These are phyloP conservation scores for Trichophyton verrucosum DNA, from an alignment of 2,329 filamentous ascomycete genomes.

Conservation along the genomic window DNA sequence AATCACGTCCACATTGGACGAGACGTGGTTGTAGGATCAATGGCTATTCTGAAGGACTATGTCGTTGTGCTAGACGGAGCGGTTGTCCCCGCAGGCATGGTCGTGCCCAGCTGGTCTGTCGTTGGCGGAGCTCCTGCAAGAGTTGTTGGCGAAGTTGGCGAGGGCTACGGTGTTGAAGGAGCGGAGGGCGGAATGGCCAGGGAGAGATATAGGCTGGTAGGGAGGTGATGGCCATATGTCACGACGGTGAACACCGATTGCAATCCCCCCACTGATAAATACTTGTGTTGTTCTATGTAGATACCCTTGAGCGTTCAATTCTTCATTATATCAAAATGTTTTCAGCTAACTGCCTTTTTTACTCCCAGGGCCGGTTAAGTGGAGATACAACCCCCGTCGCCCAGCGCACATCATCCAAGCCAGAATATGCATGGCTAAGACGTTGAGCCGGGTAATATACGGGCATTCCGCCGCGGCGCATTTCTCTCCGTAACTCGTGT, in stretches of 20 bases:
- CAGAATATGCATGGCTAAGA: neutral
- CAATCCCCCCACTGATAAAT: neutral
- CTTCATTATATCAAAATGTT: neutral
- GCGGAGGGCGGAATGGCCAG: conserved; percentile 34
- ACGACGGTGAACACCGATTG: neutral
- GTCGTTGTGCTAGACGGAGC: conserved; percentile 75
- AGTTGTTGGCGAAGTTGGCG: conserved; percentile 62
- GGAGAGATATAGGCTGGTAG: conserved; percentile 31
- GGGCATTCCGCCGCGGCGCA: neutral
- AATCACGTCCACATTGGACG: conserved; percentile 77
- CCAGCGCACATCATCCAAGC: neutral
- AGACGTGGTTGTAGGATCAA: conserved; percentile 65
- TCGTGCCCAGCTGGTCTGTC: conserved; percentile 81
- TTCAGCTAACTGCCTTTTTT: neutral
- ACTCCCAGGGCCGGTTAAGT: neutral
- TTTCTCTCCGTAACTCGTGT: neutral
- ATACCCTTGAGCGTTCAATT: neutral
- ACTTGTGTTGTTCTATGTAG: neutral
- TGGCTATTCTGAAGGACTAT: conserved; percentile 88
- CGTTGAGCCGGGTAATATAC: neutral
- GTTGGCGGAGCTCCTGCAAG: conserved; percentile 73
- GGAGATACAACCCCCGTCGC: neutral
- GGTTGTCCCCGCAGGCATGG: conserved; percentile 75
- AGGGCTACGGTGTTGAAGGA: conserved; percentile 36
- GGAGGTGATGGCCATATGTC: conserved; percentile 15